Percentiles rank a stretch among this genome's conserved stretches.
Evolutionary conservation across 768 basidiomycete species (phyloP).

Genomic region (Boletus reticulatus): DNA sequence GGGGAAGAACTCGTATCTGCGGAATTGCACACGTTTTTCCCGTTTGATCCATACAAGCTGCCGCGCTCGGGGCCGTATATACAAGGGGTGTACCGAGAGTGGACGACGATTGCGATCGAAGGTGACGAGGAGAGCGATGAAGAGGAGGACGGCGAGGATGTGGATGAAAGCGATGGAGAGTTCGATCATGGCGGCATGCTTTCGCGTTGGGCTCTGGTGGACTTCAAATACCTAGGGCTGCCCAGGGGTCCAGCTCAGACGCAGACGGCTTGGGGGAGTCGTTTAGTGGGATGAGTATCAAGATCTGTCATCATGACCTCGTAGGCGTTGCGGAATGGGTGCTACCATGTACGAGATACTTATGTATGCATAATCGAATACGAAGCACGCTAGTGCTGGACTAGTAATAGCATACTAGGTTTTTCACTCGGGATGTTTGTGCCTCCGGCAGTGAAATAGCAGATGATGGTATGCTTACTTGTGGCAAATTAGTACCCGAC

Average conservation of each 20-base stretch:
- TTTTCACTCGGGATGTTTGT: too few species aligned
- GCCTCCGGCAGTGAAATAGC: too few species aligned
- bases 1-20: conserved; percentile 43
- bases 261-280: conserved; percentile 62
- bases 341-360: too few species aligned
- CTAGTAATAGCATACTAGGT: too few species aligned
- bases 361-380: too few species aligned
- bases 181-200: not conserved
- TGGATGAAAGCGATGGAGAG: conserved; percentile 19
- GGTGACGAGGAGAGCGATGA: conserved; percentile 73
- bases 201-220: conserved; percentile 6
- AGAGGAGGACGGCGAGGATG: conserved; percentile 49
- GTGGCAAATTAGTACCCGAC: too few species aligned
- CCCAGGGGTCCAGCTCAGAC: conserved; percentile 28
- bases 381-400: too few species aligned
- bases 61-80: conserved; percentile 77
- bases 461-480: too few species aligned
- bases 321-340: too few species aligned
- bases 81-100: conserved; percentile 84
- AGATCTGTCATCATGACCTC: not conserved
- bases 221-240: conserved; percentile 22
- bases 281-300: conserved; percentile 83
- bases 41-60: conserved; percentile 95
- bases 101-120: conserved; percentile 73
- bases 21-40: conserved; percentile 93